Conservation (phyloP, 2,329 filamentous ascomycete species). For the Paracoccidioides brasiliensis region DNA sequence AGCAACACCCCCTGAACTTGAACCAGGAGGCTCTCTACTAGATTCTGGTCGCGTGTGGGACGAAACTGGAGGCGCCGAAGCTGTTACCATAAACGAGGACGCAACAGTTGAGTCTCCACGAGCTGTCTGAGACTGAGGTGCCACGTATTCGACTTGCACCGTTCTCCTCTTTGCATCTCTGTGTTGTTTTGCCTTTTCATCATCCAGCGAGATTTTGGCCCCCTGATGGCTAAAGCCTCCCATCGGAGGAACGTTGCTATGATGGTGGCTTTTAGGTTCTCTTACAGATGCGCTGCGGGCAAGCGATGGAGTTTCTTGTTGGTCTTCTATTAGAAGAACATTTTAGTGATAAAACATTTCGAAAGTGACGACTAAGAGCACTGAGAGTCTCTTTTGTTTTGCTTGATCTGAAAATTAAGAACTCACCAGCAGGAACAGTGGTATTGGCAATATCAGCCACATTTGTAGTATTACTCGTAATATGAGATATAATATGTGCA, state of each 20-base stretch:
- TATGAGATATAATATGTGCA: conserved; percentile 90
- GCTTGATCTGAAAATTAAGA: neutral
- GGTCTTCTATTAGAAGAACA: conserved; percentile 30
- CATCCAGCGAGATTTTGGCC: conserved; percentile 57
- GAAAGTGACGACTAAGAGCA: neutral
- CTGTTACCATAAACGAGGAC: conserved; percentile 18
- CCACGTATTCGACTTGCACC: conserved; percentile 95
- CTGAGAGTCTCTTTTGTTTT: conserved; percentile 1
- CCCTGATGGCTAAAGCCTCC: conserved; percentile 59
- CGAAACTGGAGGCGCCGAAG: conserved; percentile 6
- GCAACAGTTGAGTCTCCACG: conserved; percentile 45
- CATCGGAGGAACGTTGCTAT: conserved; percentile 19
- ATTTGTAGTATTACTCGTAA: conserved; percentile 87
- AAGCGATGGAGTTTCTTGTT: conserved; percentile 48
- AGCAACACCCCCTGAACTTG: conserved; percentile 25
- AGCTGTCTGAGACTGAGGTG: conserved; percentile 72
- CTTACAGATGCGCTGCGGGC: conserved; percentile 86
- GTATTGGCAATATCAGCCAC: conserved; percentile 73
- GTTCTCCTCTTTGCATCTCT: conserved; percentile 83
- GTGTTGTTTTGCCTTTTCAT: conserved; percentile 29
- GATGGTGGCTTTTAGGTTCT: conserved; percentile 53
- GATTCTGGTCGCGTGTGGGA: conserved; percentile 29
- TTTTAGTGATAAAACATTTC: neutral
- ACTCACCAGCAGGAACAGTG: conserved; percentile 49
- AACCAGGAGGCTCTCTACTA: conserved; percentile 25